phyloP scores from a whole-genome alignment of 2,329 filamentous ascomycete genomes.

The Leptodontidium sp. region DNA sequence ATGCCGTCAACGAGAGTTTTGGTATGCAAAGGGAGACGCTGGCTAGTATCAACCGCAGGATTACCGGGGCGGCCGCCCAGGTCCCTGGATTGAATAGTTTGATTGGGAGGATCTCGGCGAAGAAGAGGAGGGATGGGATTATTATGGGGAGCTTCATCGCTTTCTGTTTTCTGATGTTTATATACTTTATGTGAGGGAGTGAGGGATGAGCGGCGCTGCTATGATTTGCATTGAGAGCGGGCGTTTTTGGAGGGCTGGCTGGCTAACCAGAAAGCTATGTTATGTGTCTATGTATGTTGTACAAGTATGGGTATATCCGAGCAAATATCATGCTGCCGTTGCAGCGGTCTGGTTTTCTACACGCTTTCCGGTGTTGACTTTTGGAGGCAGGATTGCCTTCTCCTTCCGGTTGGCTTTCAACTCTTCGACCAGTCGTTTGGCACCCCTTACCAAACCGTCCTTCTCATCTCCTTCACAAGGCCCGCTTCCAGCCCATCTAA shows the following conservation, averaged over 20 bases:
- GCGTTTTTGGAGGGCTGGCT: slow-evolving; percentile 40
- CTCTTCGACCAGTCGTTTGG: slow-evolving; percentile 70
- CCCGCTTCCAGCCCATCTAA: slow-evolving; percentile 92
- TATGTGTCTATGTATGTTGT: slow-evolving; percentile 35
- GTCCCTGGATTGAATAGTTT: slow-evolving; percentile 92
- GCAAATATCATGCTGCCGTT: slow-evolving; percentile 36
- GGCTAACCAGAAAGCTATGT: slow-evolving; percentile 29
- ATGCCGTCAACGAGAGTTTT: slow-evolving; percentile 95
- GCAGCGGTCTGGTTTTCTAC: slow-evolving; percentile 29
- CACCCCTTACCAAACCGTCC: slow-evolving; percentile 69
- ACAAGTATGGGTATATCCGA: slow-evolving; percentile 45
- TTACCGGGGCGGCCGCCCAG: slow-evolving; percentile 87
- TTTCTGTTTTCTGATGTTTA: slow-evolving; percentile 86
- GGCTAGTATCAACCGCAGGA: slow-evolving; percentile 87
- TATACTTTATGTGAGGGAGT: slow-evolving; percentile 72
- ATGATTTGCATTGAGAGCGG: slow-evolving; percentile 37
- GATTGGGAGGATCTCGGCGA: slow-evolving; percentile 90
- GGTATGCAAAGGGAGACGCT: slow-evolving; percentile 86
- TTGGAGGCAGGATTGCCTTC: slow-evolving; percentile 12
- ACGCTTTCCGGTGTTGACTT: slow-evolving; percentile 22
- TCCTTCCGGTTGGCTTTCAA: slow-evolving; percentile 48
- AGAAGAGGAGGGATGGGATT: slow-evolving; percentile 93
- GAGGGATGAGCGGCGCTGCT: slow-evolving; percentile 27
- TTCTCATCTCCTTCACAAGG: slow-evolving; percentile 70
- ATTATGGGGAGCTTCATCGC: slow-evolving; percentile 93